Conservation (phyloP, 305 asterid species). For the Euphrasia arctica region DNA sequence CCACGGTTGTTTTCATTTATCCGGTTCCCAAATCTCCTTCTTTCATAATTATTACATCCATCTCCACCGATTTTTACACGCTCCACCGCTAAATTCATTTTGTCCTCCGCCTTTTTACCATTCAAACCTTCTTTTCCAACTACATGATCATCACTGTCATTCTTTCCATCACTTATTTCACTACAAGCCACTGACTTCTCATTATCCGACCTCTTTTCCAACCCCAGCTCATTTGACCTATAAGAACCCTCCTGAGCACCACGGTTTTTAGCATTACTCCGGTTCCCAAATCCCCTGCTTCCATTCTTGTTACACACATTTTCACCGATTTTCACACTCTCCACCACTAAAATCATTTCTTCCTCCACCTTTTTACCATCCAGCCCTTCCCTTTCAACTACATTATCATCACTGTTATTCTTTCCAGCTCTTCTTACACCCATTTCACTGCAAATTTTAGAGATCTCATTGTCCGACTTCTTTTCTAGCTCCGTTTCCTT, state of each 20-base stretch:
- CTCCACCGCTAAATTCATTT: slow-evolving; percentile 20
- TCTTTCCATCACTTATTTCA: slow-evolving; percentile 20
- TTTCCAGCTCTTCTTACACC: slow-evolving; percentile 19
- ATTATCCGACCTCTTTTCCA: slow-evolving; percentile 18
- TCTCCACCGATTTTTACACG: slow-evolving; percentile 15
- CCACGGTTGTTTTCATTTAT: too few relatives aligned
- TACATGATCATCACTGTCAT: too few relatives aligned
- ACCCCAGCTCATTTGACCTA: not conserved
- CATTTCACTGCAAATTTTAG: slow-evolving; percentile 20
- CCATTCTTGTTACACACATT: slow-evolving; percentile 11
- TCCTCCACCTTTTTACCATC: too few relatives aligned
- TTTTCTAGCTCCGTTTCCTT: slow-evolving; percentile 12
- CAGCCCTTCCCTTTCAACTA: too few relatives aligned
- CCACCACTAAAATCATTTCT: slow-evolving; percentile 17
- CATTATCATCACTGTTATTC: too few relatives aligned
- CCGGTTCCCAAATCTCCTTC: slow-evolving; percentile 4
- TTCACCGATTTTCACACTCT: slow-evolving; percentile 19
- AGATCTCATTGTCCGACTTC: slow-evolving; percentile 16
- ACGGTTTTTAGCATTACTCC: too few relatives aligned
- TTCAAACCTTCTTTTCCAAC: too few relatives aligned
- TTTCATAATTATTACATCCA: slow-evolving; percentile 11
- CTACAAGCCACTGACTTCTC: slow-evolving; percentile 13
- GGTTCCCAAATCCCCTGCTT: slow-evolving; percentile 7
- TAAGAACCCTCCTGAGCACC: too few relatives aligned
- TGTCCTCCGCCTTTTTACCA: too few relatives aligned